These are phyloP conservation scores for Pichia occidentalis DNA, from an alignment of 805 yeast genomes.

Conservation along the genomic window DNA sequence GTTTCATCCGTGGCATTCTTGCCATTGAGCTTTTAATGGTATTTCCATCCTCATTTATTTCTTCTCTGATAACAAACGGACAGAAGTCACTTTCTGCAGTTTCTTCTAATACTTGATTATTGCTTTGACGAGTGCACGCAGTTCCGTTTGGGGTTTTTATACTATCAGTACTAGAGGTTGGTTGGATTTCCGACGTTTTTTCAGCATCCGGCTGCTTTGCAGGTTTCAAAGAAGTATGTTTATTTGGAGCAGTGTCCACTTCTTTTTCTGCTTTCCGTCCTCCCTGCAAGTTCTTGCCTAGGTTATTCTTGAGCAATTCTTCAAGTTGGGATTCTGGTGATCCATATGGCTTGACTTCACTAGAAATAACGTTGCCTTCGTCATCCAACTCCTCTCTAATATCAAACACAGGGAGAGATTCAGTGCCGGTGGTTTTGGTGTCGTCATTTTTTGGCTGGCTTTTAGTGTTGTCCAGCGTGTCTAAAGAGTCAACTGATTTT, in stretches of 20 bases:
- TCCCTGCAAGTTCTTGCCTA: not conserved
- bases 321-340: conserved; percentile 6
- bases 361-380: conserved; percentile 57
- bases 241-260: too few species aligned
- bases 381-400: conserved; percentile 82
- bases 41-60: conserved; percentile 73
- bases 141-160: not conserved
- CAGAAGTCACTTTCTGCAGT: conserved; percentile 15
- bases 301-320: not conserved
- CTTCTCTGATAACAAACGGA: conserved; percentile 70
- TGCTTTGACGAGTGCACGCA: not conserved
- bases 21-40: conserved; percentile 39
- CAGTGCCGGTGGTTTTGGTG: conserved; percentile 15
- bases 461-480: conserved; percentile 7
- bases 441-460: not conserved
- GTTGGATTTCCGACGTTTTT: not conserved
- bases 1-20: conserved; percentile 24
- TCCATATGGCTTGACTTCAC: conserved; percentile 36
- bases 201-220: not conserved
- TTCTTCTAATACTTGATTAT: not conserved
- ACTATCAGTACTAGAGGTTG: too few species aligned
- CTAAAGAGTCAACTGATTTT: conserved; percentile 24
- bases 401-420: conserved; percentile 65
- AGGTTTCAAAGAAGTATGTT: too few species aligned
- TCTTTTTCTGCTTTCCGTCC: conserved; percentile 14